Base-by-base conservation (phyloP, 1,284 basidiomycete species). In the Laetiporus sulphureus region DNA sequence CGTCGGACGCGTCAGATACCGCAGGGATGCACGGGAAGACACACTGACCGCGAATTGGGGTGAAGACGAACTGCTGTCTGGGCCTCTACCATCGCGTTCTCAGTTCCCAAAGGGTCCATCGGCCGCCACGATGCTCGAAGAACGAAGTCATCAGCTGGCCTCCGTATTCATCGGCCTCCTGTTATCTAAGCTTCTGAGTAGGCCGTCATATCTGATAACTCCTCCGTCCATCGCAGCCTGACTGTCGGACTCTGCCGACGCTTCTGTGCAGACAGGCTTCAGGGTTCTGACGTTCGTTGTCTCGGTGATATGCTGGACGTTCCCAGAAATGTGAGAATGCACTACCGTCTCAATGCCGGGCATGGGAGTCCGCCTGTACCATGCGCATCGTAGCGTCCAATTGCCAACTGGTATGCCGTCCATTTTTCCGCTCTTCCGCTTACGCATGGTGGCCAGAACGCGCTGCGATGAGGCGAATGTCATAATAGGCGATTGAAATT, bases 311-410 rank as follows among this genome's bases (percentile, higher is more conserved):
- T 36, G 20, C 8, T 11, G 20, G 11, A 35, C 16, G 36, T 44
- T 44, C 42, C 38, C 42, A 44, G 37, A 36, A 19, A 21, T 27
- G 37, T 44, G 42, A 38, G 42, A 44, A 32, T 23, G 25, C 21
- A 8, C 19, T 25, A 32, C 37, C n/a, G 23, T 25, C 20, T 21
- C 32, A 21, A 12, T 38, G 42, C 21, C 23, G 31, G 19, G 21
- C 15, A 37, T 44, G 42, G 33, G 42, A 44, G 42, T 18, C 32
- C 22, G 15, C 20, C 21, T 21, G 27, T 31, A 22, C 29, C 36
- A 13, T 7, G n/a, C 18, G 13, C 25, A 23, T 15, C 19, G 24
- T 24, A n/a, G n/a, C 20, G 31, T 22, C 41, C 30, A 31, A 25
- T 38, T 4, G 36, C 36, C 23, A 23, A 15, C 36, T 19, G 8